phyloP scores from a whole-genome alignment of 331 rosid species.

The Pyracantha coccinea region DNA sequence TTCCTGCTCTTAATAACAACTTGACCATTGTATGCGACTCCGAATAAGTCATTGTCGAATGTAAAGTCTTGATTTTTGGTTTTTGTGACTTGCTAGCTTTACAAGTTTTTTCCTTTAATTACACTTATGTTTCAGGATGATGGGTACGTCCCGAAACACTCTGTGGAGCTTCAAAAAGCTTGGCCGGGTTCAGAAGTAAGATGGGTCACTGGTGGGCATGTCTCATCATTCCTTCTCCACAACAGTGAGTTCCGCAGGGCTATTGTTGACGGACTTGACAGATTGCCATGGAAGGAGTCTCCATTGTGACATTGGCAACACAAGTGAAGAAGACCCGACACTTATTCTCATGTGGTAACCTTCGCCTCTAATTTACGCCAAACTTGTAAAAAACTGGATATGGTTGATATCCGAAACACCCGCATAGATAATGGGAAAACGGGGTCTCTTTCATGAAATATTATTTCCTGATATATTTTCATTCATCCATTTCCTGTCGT shows the following conservation, averaged over 20 bases:
- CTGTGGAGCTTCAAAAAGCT: constrained; percentile 84
- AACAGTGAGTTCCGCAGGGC: constrained; percentile 72
- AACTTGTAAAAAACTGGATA: constrained; percentile 18
- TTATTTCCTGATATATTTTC: background rate
- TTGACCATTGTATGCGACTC: background rate
- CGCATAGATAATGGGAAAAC: background rate
- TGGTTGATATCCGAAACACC: constrained; percentile 6
- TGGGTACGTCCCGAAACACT: constrained; percentile 83
- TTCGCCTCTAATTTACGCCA: constrained; percentile 18
- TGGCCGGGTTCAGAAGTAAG: constrained; percentile 98
- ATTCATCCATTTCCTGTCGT: background rate
- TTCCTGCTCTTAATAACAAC: background rate
- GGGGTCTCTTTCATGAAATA: background rate
- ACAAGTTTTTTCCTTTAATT: background rate
- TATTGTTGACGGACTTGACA: constrained; percentile 61
- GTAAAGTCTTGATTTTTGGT: background rate
- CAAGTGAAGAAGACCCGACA: background rate
- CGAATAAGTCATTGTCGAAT: background rate
- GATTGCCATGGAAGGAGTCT: constrained; percentile 76
- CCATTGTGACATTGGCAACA: constrained; percentile 25
- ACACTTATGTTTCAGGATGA: constrained; percentile 57
- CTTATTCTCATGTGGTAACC: constrained; percentile 10
- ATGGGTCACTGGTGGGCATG: constrained; percentile 97
- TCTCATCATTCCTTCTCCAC: constrained; percentile 89
- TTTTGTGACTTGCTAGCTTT: background rate